Base-by-base conservation (phyloP, 805 yeast species). In the Wickerhamomyces bovis region DNA sequence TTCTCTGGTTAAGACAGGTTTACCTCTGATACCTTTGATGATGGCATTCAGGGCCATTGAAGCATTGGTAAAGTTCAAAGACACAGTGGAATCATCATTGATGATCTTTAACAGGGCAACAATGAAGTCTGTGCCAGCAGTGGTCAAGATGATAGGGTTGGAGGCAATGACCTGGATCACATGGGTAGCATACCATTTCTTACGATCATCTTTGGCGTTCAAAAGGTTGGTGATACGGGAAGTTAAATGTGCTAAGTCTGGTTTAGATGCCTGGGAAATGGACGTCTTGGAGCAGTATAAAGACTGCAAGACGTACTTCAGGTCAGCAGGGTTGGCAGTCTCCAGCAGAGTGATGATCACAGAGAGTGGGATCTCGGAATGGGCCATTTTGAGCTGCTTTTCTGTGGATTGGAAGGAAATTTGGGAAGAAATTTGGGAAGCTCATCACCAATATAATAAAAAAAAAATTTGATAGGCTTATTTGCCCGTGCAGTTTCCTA, bases 1-100 rank as follows among this genome's bases (percentile, higher is more conserved):
- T 59, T 89, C 96, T 61, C 97, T 77, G 3, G 92, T 83, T 38
- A 92, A 72, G 1, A 89, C 82, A 1, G 95, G 88, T 59, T 89
- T 89, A 2, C 89, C 92, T 60, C 85, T 78, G 47, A 83, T 80
- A 41, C 73, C 68, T 26, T 61, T 59, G 45, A 67, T 63, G 16
- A 71, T 39, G 12, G 56, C 53, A 20, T 61, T 53, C 50, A 64
- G 31, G 3, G 72, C 55, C 20, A 58, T 53, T 2, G 61, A 53
- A 16, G 70, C 51, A 40, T 69, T 60, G 36, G 59, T 58, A 53
- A 68, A 60, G 47, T 63, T 59, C 3, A 64, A 52, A 9, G 56
- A 46, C 7, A 60, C 54, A 22, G 64, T 62, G n/a, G 64, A 65
- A 15, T 39, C 12, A 33, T 58, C 58, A 43, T 68, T 62, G 9